A percentile compares a stretch with the other conserved stretches of the same genome.
Evolutionary conservation across 495 filamentous ascomycete genomes (phyloP).

Genomic region (Hypoxylon fuscum): DNA sequence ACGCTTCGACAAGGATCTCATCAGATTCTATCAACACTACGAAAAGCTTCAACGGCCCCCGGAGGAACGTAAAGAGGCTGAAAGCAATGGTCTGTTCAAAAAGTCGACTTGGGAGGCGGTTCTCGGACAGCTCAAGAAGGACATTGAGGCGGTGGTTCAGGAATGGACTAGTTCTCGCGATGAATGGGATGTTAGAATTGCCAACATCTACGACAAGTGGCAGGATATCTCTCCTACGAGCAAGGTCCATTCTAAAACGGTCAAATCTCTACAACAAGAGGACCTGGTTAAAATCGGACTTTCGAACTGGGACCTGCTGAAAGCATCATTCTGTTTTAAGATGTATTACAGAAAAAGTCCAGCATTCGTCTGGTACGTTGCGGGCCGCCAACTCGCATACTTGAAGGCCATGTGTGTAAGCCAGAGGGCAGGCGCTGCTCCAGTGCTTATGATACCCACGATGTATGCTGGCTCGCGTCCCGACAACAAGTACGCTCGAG

Average conservation of each 20-base stretch:
- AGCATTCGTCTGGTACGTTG: constrained; percentile 69
- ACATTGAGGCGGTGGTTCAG: constrained; percentile 42
- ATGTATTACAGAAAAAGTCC: constrained; percentile 46
- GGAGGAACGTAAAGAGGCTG: constrained; percentile 26
- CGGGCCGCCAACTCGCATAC: constrained; percentile 67
- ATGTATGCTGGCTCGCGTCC: constrained; percentile 59
- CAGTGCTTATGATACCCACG: constrained; percentile 44
- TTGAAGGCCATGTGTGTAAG: constrained; percentile 63
- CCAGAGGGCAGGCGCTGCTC: constrained; percentile 20
- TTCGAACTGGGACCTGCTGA: constrained; percentile 63
- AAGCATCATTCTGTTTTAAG: constrained; percentile 70
- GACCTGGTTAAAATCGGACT: constrained; percentile 54
- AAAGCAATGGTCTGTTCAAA: constrained; percentile 18
- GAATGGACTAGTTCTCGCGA: constrained; percentile 46
- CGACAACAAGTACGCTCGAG: constrained; percentile 47
- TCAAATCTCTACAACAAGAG: constrained; percentile 53
- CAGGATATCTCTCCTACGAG: constrained; percentile 51
- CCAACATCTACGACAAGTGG: constrained; percentile 54
- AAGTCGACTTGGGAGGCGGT: constrained; percentile 39
- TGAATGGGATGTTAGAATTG: constrained; percentile 53
- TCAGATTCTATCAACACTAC: constrained; percentile 31
- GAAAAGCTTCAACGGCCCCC: constrained; percentile 29
- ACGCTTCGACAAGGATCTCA: constrained; percentile 40
- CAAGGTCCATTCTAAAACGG: constrained; percentile 43
- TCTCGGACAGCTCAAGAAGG: constrained; percentile 45